Base-by-base conservation (phyloP, 2,329 filamentous ascomycete species). In the Alternaria sp. region DNA sequence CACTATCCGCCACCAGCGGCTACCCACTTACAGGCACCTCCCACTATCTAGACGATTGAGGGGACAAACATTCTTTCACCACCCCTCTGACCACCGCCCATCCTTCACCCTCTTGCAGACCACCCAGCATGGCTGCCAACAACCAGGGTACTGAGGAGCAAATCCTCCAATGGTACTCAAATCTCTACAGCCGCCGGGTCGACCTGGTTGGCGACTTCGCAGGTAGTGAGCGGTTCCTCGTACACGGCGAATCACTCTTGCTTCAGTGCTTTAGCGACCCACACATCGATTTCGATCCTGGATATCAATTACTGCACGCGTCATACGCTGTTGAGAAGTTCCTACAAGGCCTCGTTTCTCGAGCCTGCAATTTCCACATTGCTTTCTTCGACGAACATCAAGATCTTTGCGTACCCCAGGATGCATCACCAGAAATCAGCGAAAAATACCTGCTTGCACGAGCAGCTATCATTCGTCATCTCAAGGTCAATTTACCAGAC, bases 231-330 rank as follows among this genome's bases (percentile, higher is more conserved):
- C 82, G 89, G 11, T 93, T 93, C 72, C 80, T 90, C 22, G 84
- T 93, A 30, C 89, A 93, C 64, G 90, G 90, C 30, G 90, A 94
- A 69, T 89, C 89, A 0, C 76, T 93, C n/a, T 79, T 93, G 11
- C 79, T 87, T 7, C 79, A 90, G 59, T 89, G 86, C 68, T 85
- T 93, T 48, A 78, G 81, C n/a, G 83, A 89, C 64, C 80, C 84
- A 11, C 81, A 84, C 22, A 84, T 93, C 41, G 88, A 93, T 70
- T 90, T 91, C 65, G 68, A 84, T 54, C 62, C 81, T 51, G 90
- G 90, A 0, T 89, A 91, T 58, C 90, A 93, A 75, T 74, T 93
- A 7, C 81, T 93, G 0, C 91, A 93, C 73, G 89, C 89, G 0
- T 84, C 88, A 4, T 90, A 90, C 71, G 84, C 86, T 1, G 86